A percentile compares a stretch with the other conserved stretches of the same genome.
phyloP scores from a whole-genome alignment of 2,329 filamentous ascomycete genomes.

The Kalaharituber pfeilii region DNA sequence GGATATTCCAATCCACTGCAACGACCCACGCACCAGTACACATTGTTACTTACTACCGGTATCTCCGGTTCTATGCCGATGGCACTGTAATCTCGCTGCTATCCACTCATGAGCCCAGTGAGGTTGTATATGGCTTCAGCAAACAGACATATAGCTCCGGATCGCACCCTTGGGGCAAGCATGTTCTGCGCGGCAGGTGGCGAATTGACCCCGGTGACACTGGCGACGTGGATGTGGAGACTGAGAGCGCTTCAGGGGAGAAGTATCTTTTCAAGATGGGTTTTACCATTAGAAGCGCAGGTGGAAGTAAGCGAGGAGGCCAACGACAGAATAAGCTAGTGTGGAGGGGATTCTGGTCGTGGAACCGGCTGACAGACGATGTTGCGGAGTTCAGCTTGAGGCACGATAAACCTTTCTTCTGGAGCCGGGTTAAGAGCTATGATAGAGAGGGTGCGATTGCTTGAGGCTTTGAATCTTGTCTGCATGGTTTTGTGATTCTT shows the following conservation, averaged over 20 bases:
- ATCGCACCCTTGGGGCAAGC: conserved; percentile 32
- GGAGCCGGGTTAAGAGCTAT: conserved; percentile 48
- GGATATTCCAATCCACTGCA: conserved; percentile 62
- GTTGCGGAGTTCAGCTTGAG: conserved; percentile 61
- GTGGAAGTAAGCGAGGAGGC: conserved; percentile 31
- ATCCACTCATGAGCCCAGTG: conserved; percentile 62
- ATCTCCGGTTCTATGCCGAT: conserved; percentile 85
- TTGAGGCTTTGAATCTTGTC: neutral
- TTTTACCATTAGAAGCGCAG: conserved; percentile 48
- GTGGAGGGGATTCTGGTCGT: conserved; percentile 85
- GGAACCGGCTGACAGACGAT: conserved; percentile 77
- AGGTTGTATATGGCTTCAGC: conserved; percentile 71
- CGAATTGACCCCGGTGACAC: conserved; percentile 30
- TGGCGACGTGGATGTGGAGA: conserved; percentile 57
- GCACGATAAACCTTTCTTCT: conserved; percentile 49
- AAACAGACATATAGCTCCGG: conserved; percentile 36
- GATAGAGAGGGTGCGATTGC: conserved; percentile 31
- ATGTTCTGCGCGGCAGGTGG: conserved; percentile 51
- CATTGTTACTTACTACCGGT: conserved; percentile 95
- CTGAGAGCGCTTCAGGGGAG: conserved; percentile 44
- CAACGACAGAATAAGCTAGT: conserved; percentile 54
- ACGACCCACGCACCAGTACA: conserved; percentile 51
- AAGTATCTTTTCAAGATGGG: conserved; percentile 81
- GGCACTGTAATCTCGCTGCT: conserved; percentile 67
- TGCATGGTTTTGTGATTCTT: neutral